These are phyloP conservation scores for Antrodiella citrinella DNA, from an alignment of 768 basidiomycete genomes.

Conservation along the genomic window DNA sequence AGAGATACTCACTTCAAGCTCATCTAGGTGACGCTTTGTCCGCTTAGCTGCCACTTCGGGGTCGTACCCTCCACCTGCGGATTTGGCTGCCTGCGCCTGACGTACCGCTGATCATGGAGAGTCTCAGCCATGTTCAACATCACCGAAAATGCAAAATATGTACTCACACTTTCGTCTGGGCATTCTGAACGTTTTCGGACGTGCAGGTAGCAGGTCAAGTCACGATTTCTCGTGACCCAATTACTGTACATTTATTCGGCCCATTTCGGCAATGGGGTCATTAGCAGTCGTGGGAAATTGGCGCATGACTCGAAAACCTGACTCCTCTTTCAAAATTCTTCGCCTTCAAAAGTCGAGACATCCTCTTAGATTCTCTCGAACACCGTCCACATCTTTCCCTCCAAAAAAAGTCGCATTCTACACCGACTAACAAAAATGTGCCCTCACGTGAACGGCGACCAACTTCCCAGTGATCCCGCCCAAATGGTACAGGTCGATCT, in stretches of 20 bases:
- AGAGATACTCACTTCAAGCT: constrained; percentile 60
- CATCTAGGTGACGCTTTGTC: constrained; percentile 70
- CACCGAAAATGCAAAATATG: too few species aligned
- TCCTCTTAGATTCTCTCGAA: neutral
- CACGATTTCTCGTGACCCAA: too few species aligned
- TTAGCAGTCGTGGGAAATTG: neutral
- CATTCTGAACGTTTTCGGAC: too few species aligned
- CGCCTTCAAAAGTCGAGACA: neutral
- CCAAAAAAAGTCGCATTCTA: too few species aligned
- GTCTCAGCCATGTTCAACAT: too few species aligned
- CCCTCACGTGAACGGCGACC: constrained; percentile 47
- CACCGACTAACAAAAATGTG: too few species aligned
- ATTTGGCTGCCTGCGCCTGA: constrained; percentile 33
- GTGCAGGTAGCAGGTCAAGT: too few species aligned
- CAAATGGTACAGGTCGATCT: constrained; percentile 73
- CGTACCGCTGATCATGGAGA: constrained; percentile 48
- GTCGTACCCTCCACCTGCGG: constrained; percentile 30
- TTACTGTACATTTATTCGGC: too few species aligned
- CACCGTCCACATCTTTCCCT: neutral
- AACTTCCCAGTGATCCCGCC: constrained; percentile 31
- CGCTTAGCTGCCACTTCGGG: constrained; percentile 69
- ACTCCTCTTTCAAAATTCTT: neutral
- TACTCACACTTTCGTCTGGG: too few species aligned
- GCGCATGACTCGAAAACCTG: neutral
- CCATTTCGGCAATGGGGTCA: neutral